Evolutionary conservation across 257 asterid genomes (phyloP).

Genomic region (Prunella vulgaris): DNA sequence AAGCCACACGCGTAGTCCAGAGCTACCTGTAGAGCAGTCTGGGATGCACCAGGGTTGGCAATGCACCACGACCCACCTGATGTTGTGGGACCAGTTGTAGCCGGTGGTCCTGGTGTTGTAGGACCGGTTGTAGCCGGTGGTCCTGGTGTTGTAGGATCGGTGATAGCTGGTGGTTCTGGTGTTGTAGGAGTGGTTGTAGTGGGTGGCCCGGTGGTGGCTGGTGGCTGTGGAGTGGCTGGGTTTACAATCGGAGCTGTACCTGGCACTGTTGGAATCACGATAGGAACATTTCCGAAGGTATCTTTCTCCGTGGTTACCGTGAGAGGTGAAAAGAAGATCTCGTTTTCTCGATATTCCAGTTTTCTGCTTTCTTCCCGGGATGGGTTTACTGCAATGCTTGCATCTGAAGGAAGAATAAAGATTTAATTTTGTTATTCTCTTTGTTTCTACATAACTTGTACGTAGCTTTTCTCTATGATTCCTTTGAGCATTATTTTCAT

Average conservation of each 20-base stretch:
- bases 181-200: background rate
- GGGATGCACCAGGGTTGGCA: conserved; percentile 63
- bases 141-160: conserved; percentile 30
- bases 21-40: conserved; percentile 87
- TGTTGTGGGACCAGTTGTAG: conserved; percentile 37
- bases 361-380: conserved; percentile 32
- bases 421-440: background rate
- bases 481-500: background rate
- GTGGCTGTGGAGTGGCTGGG: conserved; percentile 36
- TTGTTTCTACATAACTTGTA: background rate
- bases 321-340: conserved; percentile 36
- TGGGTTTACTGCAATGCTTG: conserved; percentile 34
- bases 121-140: conserved; percentile 25
- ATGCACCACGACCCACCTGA: conserved; percentile 83
- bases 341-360: conserved; percentile 36
- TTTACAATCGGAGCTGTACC: conserved; percentile 39
- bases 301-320: conserved; percentile 31
- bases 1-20: conserved; percentile 95
- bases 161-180: conserved; percentile 21
- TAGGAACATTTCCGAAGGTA: conserved; percentile 48
- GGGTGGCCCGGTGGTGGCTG: conserved; percentile 23
- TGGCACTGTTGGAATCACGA: conserved; percentile 69
- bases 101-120: conserved; percentile 5
- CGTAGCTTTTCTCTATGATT: background rate
- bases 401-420: conserved; percentile 38